Percentiles rank a stretch among this genome's conserved stretches.
Conservation (phyloP, 306 rosid species). For the Ormosia emarginata region DNA sequence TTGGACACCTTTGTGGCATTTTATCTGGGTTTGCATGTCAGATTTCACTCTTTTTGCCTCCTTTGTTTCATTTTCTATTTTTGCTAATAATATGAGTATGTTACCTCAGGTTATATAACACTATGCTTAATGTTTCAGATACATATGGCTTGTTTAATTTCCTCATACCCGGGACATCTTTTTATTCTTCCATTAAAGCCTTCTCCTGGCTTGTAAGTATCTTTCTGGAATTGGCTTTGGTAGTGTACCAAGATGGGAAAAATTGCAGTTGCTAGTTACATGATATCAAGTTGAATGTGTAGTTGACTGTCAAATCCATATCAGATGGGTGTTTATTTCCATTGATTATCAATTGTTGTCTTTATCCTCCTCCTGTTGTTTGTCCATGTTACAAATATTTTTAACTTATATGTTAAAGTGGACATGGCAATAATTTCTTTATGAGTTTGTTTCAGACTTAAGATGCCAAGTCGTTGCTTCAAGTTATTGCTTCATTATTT, state of each 20-base stretch:
- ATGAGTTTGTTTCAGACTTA: no score
- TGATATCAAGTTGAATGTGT: background rate
- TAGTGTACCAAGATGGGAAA: slow-evolving; percentile 11
- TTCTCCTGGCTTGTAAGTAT: slow-evolving; percentile 82
- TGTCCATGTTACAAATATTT: background rate
- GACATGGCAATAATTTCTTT: background rate
- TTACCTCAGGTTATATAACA: background rate
- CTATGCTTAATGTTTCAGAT: slow-evolving; percentile 57
- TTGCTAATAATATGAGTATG: background rate
- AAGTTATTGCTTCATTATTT: no score
- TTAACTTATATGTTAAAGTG: background rate
- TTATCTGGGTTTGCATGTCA: slow-evolving; percentile 95
- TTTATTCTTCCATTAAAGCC: slow-evolving; percentile 79
- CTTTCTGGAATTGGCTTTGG: slow-evolving; percentile 20
- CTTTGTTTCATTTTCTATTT: background rate
- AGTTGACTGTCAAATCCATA: background rate
- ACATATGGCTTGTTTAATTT: slow-evolving; percentile 80
- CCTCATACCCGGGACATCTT: slow-evolving; percentile 78
- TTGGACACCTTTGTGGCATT: slow-evolving; percentile 98
- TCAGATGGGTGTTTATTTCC: background rate
- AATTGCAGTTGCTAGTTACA: background rate
- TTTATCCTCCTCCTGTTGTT: background rate
- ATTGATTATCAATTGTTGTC: background rate
- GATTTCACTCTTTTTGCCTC: slow-evolving; percentile 35
- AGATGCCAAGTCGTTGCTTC: no score